These are phyloP conservation scores for Linnemannia schmuckeri DNA, from an alignment of 192 early-diverging fungal genomes.

Conservation along the genomic window DNA sequence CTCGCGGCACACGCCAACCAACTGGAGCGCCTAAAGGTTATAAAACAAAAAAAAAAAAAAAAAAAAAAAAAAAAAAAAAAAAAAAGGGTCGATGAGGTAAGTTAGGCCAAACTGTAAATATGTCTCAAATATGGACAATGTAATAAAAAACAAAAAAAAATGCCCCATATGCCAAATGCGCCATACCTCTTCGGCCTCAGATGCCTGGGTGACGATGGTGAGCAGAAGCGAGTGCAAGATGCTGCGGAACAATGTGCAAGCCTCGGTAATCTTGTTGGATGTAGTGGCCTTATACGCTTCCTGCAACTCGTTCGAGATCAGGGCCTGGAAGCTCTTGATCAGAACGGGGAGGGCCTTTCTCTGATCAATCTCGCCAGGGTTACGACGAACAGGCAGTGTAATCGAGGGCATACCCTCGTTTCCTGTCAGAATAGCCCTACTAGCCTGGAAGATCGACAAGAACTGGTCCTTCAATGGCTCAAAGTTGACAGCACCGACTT, in stretches of 20 bases:
- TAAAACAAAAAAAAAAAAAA: background rate
- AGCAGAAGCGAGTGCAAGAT: conserved; percentile 87
- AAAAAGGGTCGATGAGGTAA: too few relatives aligned
- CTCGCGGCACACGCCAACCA: conserved; percentile 88
- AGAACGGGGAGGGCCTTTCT: conserved; percentile 73
- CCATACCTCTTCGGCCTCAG: conserved; percentile 82
- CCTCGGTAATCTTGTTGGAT: conserved; percentile 85
- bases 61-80: too few relatives aligned
- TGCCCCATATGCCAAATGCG: too few relatives aligned
- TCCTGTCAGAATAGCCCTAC: conserved; percentile 72
- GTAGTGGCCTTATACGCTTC: conserved; percentile 88
- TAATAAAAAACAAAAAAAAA: too few relatives aligned
- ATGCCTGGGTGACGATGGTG: conserved; percentile 71
- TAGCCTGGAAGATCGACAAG: conserved; percentile 85
- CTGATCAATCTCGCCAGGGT: conserved; percentile 65
- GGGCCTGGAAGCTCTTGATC: conserved; percentile 66
- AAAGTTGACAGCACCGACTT: conserved; percentile 95
- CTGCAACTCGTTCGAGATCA: conserved; percentile 80
- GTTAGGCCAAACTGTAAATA: too few relatives aligned
- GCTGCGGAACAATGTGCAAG: conserved; percentile 77
- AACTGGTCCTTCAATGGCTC: conserved; percentile 91
- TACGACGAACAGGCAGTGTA: conserved; percentile 77
- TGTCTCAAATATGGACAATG: too few relatives aligned
- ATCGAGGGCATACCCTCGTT: conserved; percentile 74
- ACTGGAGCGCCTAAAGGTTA: conserved; percentile 61